Evolutionary conservation across 148 eudicot species (phyloP), one percentile per base, ranked within the genome.

Genomic region (Spergularia marina): DNA sequence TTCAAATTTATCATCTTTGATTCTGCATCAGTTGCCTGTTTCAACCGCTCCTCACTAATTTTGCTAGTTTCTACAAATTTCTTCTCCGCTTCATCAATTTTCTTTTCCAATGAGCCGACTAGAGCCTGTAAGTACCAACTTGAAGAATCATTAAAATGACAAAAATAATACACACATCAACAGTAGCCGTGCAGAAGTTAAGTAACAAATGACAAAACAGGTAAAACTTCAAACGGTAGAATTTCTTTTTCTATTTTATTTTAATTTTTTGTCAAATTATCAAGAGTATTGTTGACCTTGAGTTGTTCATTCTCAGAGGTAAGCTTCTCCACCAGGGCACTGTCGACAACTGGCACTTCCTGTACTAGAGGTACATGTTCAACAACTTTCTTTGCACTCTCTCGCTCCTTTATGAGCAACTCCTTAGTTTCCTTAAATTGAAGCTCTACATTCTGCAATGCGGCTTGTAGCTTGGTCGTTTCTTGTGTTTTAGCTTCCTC

Each of bases 401-500:
- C 94, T 0, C 87, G 86, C 81, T 95, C 97, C 82, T 91, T 88
- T 21, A 49, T 70, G 41, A 92, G 94, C 87, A 85, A 74, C 68
- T 84, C 88, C 80, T 92, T 91, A 53, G 97, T 85, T 82, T 89
- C 96, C 73, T 83, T 86, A 59, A 95, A 85, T 70, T 91, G 87
- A 77, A 85, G 76, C 80, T 92, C 92, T 86, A 90, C 83, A 72
- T 90, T 94, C 78, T 87, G 82, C 77, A 95, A 78, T 30, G 92
- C 85, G 47, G 87, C 74, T 81, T 92, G 91, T 16, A 92, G 81
- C 84, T 92, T 95, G 53, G 90, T 71, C 80, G 85, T 90, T 71
- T 95, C 99, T 88, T 89, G 92, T 71, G 88, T 81, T 79, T 91
- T 92, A 71, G 96, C 88, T 83, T 95, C 98, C 84, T 95, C 99